A percentile compares a stretch with the other conserved stretches of the same genome.
These are phyloP conservation scores for Ophiorrhiza pumila DNA, from an alignment of 257 asterid species.

Conservation along the genomic window DNA sequence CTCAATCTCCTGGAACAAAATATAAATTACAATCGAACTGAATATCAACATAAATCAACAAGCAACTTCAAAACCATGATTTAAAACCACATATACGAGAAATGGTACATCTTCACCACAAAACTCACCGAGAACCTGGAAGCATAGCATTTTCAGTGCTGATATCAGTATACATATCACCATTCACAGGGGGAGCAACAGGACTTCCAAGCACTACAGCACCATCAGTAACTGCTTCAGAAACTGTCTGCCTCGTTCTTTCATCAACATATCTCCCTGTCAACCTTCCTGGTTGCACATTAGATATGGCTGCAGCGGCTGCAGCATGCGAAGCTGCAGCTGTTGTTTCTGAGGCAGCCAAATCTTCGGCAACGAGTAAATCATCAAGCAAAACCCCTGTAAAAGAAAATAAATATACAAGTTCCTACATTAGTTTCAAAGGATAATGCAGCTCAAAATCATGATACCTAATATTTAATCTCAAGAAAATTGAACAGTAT, in stretches of 20 bases:
- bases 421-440: neutral
- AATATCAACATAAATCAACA: conserved; percentile 11
- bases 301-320: conserved; percentile 73
- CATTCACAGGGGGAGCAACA: conserved; percentile 92
- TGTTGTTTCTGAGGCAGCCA: conserved; percentile 97
- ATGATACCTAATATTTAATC: neutral
- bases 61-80: conserved; percentile 6
- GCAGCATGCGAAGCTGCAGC: conserved; percentile 97
- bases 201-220: conserved; percentile 89
- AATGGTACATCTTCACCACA: conserved; percentile 21
- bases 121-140: conserved; percentile 72
- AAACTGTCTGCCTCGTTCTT: conserved; percentile 44
- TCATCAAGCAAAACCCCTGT: conserved; percentile 90
- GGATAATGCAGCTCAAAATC: conserved; percentile 4
- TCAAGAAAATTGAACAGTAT: neutral
- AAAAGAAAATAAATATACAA: conserved; percentile 12
- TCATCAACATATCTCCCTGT: conserved; percentile 77
- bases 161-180: conserved; percentile 84
- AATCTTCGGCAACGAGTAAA: conserved; percentile 96
- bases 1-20: conserved; percentile 56
- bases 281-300: conserved; percentile 58
- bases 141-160: conserved; percentile 87
- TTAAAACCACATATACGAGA: conserved; percentile 9
- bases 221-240: conserved; percentile 66
- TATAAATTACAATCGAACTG: conserved; percentile 13